Conservation (phyloP, 306 rosid genomes). For the Crotalaria pallida region DNA sequence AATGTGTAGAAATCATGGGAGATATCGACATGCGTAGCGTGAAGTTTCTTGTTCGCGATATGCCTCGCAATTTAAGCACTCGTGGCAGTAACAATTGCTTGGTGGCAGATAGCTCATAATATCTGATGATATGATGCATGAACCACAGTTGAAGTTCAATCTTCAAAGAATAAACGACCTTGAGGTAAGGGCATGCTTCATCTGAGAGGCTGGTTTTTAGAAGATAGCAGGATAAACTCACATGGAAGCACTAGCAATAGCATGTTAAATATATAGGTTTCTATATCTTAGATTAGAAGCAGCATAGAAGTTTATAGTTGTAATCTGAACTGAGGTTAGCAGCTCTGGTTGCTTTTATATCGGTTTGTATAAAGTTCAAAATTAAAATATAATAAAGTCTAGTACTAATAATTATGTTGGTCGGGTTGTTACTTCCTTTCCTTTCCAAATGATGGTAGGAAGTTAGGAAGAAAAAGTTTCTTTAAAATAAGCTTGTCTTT, state of each 20-base stretch:
- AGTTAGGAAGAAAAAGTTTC: neutral
- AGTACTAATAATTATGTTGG: neutral
- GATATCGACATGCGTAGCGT: constrained; percentile 53
- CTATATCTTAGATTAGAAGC: constrained; percentile 21
- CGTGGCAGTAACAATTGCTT: constrained; percentile 55
- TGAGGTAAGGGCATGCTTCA: neutral
- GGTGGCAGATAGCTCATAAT: constrained; percentile 35
- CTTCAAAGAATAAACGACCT: neutral
- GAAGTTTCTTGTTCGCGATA: constrained; percentile 69
- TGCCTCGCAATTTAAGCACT: constrained; percentile 43
- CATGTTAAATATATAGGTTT: constrained; percentile 5
- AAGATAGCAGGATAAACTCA: constrained; percentile 13
- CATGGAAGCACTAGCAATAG: constrained; percentile 13
- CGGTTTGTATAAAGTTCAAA: constrained; percentile 8
- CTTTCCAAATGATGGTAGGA: neutral
- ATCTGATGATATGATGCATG: neutral
- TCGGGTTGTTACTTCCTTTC: neutral
- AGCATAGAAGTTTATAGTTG: constrained; percentile 15
- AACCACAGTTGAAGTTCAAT: neutral
- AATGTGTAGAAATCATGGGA: constrained; percentile 67
- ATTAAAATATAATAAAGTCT: neutral
- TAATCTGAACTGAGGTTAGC: neutral
- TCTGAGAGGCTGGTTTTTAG: neutral
- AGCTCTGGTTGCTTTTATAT: neutral
- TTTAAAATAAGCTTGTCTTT: no score